phyloP scores from a whole-genome alignment of 495 filamentous ascomycete genomes.

The Aspergillus homomorphus region DNA sequence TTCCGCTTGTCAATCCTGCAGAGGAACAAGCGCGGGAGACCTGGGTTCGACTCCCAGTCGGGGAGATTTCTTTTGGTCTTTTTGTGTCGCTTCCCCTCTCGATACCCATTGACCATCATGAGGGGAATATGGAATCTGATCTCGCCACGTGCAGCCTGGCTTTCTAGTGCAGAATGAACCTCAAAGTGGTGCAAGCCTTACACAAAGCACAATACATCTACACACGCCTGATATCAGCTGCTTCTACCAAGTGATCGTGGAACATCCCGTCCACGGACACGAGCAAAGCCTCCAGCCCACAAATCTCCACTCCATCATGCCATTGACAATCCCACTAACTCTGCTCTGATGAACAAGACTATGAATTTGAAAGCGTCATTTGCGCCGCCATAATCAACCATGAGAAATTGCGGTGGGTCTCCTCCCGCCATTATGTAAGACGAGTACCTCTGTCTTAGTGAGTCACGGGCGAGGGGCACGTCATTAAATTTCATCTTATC shows the following conservation, averaged over 20 bases:
- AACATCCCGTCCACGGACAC: too few species aligned
- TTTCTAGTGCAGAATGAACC: too few species aligned
- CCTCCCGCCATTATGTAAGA: neutral
- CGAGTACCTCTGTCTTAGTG: neutral
- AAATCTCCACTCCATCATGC: neutral
- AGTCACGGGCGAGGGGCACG: neutral
- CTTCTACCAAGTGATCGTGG: too few species aligned
- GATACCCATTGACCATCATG: neutral
- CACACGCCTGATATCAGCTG: too few species aligned
- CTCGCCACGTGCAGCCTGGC: too few species aligned
- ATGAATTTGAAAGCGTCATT: neutral
- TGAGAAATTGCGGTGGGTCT: neutral
- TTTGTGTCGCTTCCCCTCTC: neutral
- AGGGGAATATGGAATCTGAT: neutral
- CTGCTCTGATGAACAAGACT: neutral
- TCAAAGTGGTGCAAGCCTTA: too few species aligned
- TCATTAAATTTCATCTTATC: constrained; percentile 6
- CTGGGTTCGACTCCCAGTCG: constrained; percentile 9
- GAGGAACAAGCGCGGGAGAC: constrained; percentile 7
- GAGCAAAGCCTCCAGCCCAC: too few species aligned
- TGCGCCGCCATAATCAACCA: too few species aligned
- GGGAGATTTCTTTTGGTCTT: constrained; percentile 4
- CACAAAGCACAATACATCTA: too few species aligned
- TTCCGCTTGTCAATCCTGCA: constrained; percentile 6
- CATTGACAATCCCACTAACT: neutral